Evolutionary conservation across 73 alveolate species (phyloP).

Genomic region (Paraurostyla sp.): DNA sequence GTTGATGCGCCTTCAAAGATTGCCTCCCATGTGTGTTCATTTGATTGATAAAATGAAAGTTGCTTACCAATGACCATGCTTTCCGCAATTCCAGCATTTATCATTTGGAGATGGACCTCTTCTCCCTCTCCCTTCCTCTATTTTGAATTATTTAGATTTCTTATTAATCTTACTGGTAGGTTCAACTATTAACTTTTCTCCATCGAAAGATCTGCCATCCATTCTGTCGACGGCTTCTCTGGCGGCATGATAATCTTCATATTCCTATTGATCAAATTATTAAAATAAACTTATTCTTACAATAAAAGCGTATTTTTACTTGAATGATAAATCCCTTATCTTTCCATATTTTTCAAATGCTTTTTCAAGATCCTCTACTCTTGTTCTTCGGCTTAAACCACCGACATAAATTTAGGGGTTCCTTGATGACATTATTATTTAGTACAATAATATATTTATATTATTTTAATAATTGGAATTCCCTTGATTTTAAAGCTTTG

Average conservation of each 20-base stretch:
- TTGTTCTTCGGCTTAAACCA: constrained; percentile 50
- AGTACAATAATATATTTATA: not conserved
- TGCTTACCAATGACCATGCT: constrained; percentile 74
- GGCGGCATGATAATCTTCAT: constrained; percentile 73
- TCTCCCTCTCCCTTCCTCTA: constrained; percentile 56
- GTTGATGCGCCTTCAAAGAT: no score
- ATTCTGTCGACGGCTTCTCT: constrained; percentile 68
- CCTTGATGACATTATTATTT: not conserved
- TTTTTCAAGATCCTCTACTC: constrained; percentile 62
- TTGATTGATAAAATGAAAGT: not conserved
- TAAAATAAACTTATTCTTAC: constrained; percentile 31
- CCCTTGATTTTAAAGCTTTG: not conserved
- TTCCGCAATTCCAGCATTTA: constrained; percentile 63
- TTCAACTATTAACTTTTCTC: constrained; percentile 62
- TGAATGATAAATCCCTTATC: constrained; percentile 65
- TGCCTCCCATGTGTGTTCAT: not conserved
- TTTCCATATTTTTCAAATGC: constrained; percentile 66
- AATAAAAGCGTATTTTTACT: constrained; percentile 70
- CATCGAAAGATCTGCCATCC: constrained; percentile 72
- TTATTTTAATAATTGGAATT: not conserved
- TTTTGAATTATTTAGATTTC: not conserved
- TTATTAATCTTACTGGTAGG: constrained; percentile 33
- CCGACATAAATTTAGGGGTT: constrained; percentile 68
- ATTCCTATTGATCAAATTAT: constrained; percentile 63
- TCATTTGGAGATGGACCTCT: constrained; percentile 68